phyloP scores from a whole-genome alignment of 441 rosid species.

The Aleurites moluccanus region DNA sequence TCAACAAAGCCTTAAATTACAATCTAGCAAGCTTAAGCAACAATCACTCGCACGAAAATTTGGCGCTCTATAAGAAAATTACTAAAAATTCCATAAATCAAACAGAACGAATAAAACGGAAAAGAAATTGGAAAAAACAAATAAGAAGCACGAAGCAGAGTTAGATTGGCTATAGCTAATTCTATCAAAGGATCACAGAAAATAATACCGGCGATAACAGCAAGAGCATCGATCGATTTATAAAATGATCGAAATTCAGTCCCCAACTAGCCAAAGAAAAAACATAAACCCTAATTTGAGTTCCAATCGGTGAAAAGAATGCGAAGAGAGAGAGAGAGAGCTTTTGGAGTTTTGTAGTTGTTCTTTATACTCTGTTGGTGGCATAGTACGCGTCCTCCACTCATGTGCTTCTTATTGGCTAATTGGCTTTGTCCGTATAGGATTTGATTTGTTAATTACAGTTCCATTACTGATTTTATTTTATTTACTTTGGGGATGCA shows the following conservation, averaged over 20 bases:
- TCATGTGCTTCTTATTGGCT: no score
- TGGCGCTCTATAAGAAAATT: no score
- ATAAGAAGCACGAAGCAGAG: background rate
- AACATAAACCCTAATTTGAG: slow-evolving; percentile 36
- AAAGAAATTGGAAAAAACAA: background rate
- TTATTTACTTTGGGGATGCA: background rate
- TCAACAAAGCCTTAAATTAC: background rate
- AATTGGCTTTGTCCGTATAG: no score
- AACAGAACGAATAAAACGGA: background rate
- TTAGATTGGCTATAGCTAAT: background rate
- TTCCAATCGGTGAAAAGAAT: slow-evolving; percentile 16
- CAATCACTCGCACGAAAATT: no score
- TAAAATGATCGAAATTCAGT: background rate
- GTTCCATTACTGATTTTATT: background rate
- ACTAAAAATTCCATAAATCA: background rate
- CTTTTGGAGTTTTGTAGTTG: slow-evolving; percentile 15
- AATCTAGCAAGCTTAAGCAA: no score
- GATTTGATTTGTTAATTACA: no score
- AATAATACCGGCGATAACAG: background rate
- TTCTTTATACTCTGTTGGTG: slow-evolving; percentile 5
- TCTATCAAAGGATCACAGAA: background rate
- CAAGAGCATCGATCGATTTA: background rate
- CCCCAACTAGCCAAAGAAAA: background rate
- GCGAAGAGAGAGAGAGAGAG: background rate
- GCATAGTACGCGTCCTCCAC: no score